A percentile compares a stretch with the other conserved stretches of the same genome.
These are phyloP conservation scores for Melocanna baccifera DNA, from an alignment of 176 grass and related monocot species.

Conservation along the genomic window DNA sequence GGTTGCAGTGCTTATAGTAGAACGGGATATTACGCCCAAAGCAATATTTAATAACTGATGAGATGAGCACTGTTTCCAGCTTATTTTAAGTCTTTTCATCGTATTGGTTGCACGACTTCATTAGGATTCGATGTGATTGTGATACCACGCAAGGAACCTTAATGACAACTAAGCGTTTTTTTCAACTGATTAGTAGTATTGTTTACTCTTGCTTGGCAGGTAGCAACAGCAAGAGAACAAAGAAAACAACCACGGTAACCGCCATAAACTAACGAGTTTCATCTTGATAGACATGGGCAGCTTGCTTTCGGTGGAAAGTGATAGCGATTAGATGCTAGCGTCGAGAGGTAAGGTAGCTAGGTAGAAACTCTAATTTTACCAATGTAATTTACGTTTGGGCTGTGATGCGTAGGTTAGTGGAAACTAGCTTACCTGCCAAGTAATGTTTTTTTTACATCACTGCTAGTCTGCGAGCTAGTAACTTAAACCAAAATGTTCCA, in stretches of 20 bases:
- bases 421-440: background rate
- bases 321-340: constrained; percentile 30
- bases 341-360: background rate
- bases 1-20: background rate
- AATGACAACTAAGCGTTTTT: background rate
- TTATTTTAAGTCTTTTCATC: too few relatives aligned
- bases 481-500: background rate
- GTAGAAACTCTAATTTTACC: background rate
- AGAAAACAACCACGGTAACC: background rate
- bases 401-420: background rate
- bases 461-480: background rate
- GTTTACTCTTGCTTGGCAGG: background rate
- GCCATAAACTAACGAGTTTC: background rate
- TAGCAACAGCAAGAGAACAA: background rate
- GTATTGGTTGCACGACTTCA: background rate
- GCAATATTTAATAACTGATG: background rate
- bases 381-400: background rate
- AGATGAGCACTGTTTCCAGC: too few relatives aligned
- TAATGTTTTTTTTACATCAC: background rate
- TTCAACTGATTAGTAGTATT: background rate
- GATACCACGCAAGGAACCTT: background rate
- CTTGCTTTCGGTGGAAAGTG: constrained; percentile 37
- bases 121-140: background rate
- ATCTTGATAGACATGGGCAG: background rate
- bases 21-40: background rate